Evolutionary conservation across 331 rosid species (phyloP), one percentile per base, ranked within the genome.

Genomic region (Quercus tomentella): DNA sequence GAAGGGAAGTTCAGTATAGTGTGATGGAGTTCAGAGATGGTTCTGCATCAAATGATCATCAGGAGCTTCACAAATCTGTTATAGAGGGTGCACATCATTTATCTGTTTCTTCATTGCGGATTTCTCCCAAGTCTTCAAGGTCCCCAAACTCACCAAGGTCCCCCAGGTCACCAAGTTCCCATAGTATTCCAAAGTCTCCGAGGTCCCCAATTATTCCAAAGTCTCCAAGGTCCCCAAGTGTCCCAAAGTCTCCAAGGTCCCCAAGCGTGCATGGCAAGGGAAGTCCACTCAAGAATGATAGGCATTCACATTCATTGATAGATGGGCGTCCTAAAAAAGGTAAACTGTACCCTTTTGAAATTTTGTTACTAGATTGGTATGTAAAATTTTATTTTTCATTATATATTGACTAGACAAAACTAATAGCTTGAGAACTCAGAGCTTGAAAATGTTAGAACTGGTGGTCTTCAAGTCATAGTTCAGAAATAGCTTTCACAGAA

Each of bases 271-370:
- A 86, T 52, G 81, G 71, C n/a, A 83, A n/a, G 77, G 81, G 49
- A 67, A 89, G 85, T 74, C 81, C 84, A 55, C 30, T 66, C 15
- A 82, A 72, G 80, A 82, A 72, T 31, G 69, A 74, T 75, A 79
- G 18, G 67, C 86, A 77, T 55, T 79, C 89, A 61, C 83, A 78
- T 83, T 80, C 88, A 35, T 54, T 81, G 54, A 86, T 72, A 77
- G 86, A 86, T 63, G 92, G 88, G 23, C 76, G 78, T 81, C 88
- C 88, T 23, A 88, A 90, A 83, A 90, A 86, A 83, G 92, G 92
- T 90, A 68, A 33, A 70, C 30, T 74, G 31, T 35, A 68, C 25
- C 3, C 20, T 17, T 70, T 77, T 55, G 56, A 25, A 54, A 67
- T 43, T n/a, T 56, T 74, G 70, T 67, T 79, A 56, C 76, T 5